Base-by-base conservation (phyloP, 495 filamentous ascomycete species). In the Rusavskia elegans region DNA sequence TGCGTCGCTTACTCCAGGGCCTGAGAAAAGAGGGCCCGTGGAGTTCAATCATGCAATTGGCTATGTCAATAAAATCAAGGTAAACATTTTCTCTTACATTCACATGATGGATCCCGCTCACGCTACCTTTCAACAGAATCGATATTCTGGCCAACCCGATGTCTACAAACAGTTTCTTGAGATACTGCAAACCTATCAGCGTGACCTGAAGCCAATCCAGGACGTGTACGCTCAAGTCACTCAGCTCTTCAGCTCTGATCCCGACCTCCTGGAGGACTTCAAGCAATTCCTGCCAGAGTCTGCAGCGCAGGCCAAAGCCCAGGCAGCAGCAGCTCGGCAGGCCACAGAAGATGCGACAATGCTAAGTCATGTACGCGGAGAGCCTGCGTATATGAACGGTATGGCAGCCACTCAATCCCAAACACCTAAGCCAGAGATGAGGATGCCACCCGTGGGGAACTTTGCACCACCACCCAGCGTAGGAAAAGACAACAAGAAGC, bases 61-160 rank as follows among this genome's bases (percentile, higher is more conserved):
- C 63, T 99, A 99, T 62, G 93, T 99, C 44, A 99, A 99, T 64
- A 99, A 99, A 69, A 99, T 99, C 51, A 99, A 99, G 81, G 89
- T 93, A 65, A 61, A 71, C 37, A 25, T 58, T 14, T 8, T 27
- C 20, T n/a, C 32, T 14, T 14, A 14, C 32, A 8, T 35, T 35
- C 32, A 35, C 10, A 8, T 1, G 32, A 0, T 35, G 10, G 8
- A 35, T 35, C 32, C 8, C 9, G 32, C 32, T 35, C 32, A 35
- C 32, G 6, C 10, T 14, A 11, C 32, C 13, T 2, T 14, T 35
- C 20, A 10, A 29, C 60, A 89, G 92, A 99, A 96, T 63, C 92
- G 93, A 39, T 99, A 96, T 64, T 79, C 92, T 44, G 79, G 83
- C 57, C 86, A 92, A 54, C 93, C 93, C 8, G 93, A 99, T 61